Evolutionary conservation across 805 yeast genomes (phyloP).

Genomic region (baker's yeast (Saccharomyces cerevisiae)): DNA sequence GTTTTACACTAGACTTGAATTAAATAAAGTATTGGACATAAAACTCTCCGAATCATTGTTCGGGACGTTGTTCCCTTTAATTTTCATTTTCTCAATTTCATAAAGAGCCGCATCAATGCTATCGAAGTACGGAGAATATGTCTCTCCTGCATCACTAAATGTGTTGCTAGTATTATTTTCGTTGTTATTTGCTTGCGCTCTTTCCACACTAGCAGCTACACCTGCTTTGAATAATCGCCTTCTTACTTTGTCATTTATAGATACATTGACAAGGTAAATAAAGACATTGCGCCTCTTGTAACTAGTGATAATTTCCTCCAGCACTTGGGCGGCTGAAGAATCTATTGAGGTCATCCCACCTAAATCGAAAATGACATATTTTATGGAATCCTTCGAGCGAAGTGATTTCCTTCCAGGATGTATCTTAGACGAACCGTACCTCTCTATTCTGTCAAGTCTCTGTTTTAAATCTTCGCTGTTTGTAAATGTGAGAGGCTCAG

Average conservation of each 20-base stretch:
- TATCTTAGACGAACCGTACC: constrained; percentile 61
- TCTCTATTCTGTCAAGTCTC: constrained; percentile 60
- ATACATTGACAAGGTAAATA: constrained; percentile 56
- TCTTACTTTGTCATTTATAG: constrained; percentile 40
- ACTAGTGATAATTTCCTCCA: constrained; percentile 48
- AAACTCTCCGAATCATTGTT: not conserved
- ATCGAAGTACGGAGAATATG: constrained; percentile 9
- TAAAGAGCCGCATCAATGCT: constrained; percentile 14
- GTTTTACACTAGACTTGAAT: not conserved
- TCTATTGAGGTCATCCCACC: constrained; percentile 78
- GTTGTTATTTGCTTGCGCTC: no score
- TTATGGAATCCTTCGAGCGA: constrained; percentile 40
- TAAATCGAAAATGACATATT: constrained; percentile 63
- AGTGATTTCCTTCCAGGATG: constrained; percentile 67
- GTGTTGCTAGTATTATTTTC: not conserved
- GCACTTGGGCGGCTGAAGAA: constrained; percentile 68
- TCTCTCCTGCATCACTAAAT: not conserved
- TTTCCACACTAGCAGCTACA: constrained; percentile 24
- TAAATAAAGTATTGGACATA: not conserved
- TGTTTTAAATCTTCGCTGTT: constrained; percentile 70
- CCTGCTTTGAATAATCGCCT: constrained; percentile 49
- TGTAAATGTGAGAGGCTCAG: constrained; percentile 85
- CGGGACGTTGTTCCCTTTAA: not conserved
- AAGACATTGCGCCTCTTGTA: constrained; percentile 48
- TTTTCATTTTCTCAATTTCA: constrained; percentile 3